phyloP scores from a whole-genome alignment of 1,284 basidiomycete species.

The Cutaneotrichosporon mucoides region DNA sequence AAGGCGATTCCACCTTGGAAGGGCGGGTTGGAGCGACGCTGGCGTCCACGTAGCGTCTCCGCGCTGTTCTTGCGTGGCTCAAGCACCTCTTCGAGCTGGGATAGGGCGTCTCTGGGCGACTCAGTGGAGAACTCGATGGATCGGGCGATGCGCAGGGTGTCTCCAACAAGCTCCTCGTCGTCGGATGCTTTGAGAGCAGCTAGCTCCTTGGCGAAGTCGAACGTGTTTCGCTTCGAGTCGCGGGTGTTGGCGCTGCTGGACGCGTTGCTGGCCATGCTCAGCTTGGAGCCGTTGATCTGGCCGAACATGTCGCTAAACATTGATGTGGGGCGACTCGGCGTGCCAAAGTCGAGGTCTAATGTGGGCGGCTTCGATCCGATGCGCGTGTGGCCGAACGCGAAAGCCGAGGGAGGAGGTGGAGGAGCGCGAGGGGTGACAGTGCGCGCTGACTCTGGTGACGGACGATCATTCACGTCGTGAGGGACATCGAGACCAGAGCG shows the following conservation, averaged over 20 bases:
- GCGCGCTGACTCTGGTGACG: not conserved
- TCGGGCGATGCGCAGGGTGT: not conserved
- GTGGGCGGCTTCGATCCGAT: slow-evolving; percentile 11
- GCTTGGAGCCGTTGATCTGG: not conserved
- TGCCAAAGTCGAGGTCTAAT: slow-evolving; percentile 15
- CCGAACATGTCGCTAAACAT: not conserved
- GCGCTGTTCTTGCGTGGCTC: not conserved
- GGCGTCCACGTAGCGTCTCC: not conserved
- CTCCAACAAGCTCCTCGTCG: not conserved
- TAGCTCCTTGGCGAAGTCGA: not conserved
- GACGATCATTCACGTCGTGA: not conserved
- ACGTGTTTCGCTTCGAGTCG: not conserved
- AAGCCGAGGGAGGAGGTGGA: not conserved
- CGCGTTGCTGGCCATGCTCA: not conserved
- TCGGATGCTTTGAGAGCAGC: not conserved
- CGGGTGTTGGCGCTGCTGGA: not conserved
- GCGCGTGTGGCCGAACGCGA: not conserved
- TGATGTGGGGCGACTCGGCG: not conserved
- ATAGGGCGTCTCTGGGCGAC: not conserved
- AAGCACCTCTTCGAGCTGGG: slow-evolving; percentile 9
- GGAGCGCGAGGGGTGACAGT: not conserved
- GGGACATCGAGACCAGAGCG: not conserved
- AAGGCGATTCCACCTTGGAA: slow-evolving; percentile 40
- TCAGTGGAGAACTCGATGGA: slow-evolving; percentile 7
- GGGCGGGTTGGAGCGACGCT: slow-evolving; percentile 10